These are phyloP conservation scores for Phialophora expanda DNA, from an alignment of 2,329 filamentous ascomycete species.

Conservation along the genomic window DNA sequence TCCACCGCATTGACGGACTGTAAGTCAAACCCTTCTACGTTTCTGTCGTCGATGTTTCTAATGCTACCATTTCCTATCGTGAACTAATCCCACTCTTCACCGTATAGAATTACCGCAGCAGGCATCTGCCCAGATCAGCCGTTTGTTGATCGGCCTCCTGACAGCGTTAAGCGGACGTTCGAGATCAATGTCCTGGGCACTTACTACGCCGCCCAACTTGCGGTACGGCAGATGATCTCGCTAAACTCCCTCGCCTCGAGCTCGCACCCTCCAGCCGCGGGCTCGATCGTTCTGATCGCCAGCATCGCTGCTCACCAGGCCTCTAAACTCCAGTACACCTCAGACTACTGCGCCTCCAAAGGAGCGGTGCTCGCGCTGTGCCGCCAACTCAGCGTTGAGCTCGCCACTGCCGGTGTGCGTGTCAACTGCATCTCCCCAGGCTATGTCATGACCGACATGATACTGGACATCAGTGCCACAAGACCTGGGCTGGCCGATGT, in stretches of 20 bases:
- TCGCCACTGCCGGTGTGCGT: slow-evolving; percentile 53
- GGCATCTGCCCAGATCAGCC: slow-evolving; percentile 53
- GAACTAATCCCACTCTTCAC: too few species aligned
- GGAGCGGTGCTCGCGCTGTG: slow-evolving; percentile 47
- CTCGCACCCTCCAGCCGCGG: slow-evolving; percentile 17
- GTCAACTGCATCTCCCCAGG: slow-evolving; percentile 56
- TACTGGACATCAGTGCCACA: slow-evolving; percentile 41
- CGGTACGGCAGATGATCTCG: slow-evolving; percentile 57
- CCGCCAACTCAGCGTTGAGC: slow-evolving; percentile 54
- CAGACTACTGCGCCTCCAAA: slow-evolving; percentile 44
- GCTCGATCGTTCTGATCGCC: slow-evolving; percentile 34
- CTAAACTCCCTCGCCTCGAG: slow-evolving; percentile 49
- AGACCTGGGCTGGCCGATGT: slow-evolving; percentile 44
- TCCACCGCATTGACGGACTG: slow-evolving; percentile 49
- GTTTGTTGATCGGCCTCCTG: slow-evolving; percentile 53
- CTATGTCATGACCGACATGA: slow-evolving; percentile 47
- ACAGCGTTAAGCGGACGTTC: slow-evolving; percentile 50
- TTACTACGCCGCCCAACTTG: slow-evolving; percentile 56
- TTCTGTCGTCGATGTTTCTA: too few species aligned
- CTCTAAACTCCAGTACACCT: slow-evolving; percentile 26
- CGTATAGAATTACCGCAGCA: too few species aligned
- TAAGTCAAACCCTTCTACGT: too few species aligned
- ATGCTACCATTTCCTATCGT: too few species aligned
- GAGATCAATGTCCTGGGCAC: slow-evolving; percentile 52
- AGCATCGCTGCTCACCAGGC: slow-evolving; percentile 32